phyloP scores from a whole-genome alignment of 2,329 filamentous ascomycete species.

The Daldinia eschscholtzii region DNA sequence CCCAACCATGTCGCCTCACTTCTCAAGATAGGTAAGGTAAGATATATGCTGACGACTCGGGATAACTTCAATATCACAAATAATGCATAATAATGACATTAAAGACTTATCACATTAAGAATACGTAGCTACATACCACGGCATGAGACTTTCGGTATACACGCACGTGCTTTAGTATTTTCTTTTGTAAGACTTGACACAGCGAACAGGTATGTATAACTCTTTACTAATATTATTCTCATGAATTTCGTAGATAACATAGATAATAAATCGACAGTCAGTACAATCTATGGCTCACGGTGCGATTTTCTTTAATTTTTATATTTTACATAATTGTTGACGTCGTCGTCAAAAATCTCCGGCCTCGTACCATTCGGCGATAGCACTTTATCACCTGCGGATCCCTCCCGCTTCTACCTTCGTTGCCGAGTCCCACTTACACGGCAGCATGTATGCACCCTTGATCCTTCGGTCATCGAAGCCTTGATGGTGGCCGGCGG shows the following conservation, averaged over 20 bases:
- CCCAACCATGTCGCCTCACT: slow-evolving; percentile 4
- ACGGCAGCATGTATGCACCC: slow-evolving; percentile 19
- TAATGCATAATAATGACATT: not conserved
- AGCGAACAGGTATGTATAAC: not conserved
- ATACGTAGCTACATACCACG: not conserved
- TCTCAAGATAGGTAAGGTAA: not conserved
- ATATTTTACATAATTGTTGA: slow-evolving; percentile 9
- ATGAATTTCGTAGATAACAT: not conserved
- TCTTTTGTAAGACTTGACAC: not conserved
- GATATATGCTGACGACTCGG: not conserved
- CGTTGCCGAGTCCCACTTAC: slow-evolving; percentile 24
- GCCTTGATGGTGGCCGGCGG: slow-evolving; percentile 18
- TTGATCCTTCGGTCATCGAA: slow-evolving; percentile 21
- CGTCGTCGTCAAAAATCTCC: slow-evolving; percentile 6
- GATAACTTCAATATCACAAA: not conserved
- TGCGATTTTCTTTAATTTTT: not conserved
- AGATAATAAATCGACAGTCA: not conserved
- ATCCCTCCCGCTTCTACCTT: slow-evolving; percentile 12
- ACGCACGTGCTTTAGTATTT: not conserved
- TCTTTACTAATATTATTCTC: not conserved
- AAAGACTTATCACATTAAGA: not conserved
- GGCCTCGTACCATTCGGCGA: slow-evolving; percentile 6
- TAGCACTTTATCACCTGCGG: slow-evolving; percentile 11
- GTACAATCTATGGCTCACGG: not conserved
- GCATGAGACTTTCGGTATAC: not conserved